These are phyloP conservation scores for Zygosaccharomyces siamensis DNA, from an alignment of 805 yeast genomes.

Conservation along the genomic window DNA sequence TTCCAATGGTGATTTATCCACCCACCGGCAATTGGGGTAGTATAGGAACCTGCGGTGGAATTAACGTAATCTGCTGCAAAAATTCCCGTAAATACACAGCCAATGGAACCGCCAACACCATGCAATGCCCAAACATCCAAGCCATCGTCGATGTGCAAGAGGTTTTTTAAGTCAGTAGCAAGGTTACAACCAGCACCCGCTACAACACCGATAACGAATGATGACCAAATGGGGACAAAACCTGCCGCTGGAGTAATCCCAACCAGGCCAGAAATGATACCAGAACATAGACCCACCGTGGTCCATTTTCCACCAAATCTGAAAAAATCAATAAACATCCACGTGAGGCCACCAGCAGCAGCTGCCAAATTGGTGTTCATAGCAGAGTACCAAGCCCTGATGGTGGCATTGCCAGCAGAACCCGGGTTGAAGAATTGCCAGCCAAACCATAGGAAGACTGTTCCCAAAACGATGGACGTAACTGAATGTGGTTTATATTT, in stretches of 20 bases:
- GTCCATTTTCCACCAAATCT: constrained; percentile 88
- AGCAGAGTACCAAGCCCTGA: constrained; percentile 92
- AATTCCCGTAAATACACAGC: constrained; percentile 80
- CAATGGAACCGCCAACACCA: constrained; percentile 88
- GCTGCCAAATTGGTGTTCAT: constrained; percentile 94
- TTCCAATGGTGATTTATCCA: constrained; percentile 79
- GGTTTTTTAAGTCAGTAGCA: constrained; percentile 73
- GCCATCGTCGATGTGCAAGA: constrained; percentile 84
- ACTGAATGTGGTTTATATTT: constrained; percentile 93
- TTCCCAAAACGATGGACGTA: constrained; percentile 84
- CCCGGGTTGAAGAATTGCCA: constrained; percentile 98
- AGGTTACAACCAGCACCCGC: constrained; percentile 76
- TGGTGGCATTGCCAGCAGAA: constrained; percentile 87
- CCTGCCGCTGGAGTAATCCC: constrained; percentile 98
- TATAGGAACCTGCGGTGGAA: constrained; percentile 63
- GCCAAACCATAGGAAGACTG: constrained; percentile 94
- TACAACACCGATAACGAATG: constrained; percentile 77
- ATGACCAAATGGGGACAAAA: constrained; percentile 85
- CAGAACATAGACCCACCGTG: constrained; percentile 89
- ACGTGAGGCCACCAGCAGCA: constrained; percentile 84
- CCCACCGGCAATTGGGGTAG: constrained; percentile 66
- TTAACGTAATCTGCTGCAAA: constrained; percentile 91
- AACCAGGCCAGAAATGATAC: constrained; percentile 89
- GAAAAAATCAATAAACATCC: constrained; percentile 88
- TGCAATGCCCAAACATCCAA: constrained; percentile 91